phyloP scores from a whole-genome alignment of 2,329 filamentous ascomycete genomes.

The Sporothrix dimorphospora region DNA sequence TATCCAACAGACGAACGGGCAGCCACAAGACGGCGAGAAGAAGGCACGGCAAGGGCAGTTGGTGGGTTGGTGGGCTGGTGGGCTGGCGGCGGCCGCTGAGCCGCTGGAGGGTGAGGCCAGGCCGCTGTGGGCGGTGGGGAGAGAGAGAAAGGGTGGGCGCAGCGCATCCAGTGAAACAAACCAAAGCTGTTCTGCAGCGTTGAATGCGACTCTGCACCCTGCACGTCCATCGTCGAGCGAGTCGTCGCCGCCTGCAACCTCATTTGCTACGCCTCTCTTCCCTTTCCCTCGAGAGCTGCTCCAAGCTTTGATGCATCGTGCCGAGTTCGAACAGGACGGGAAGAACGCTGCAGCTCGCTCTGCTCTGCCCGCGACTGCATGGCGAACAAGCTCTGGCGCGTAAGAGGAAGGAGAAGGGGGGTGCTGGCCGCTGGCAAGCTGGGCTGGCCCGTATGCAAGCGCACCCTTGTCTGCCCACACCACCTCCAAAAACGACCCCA shows the following conservation, averaged over 20 bases:
- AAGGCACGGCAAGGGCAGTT: not conserved
- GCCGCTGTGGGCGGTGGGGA: not conserved
- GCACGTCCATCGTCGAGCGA: not conserved
- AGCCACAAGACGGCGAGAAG: not conserved
- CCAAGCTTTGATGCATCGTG: constrained; percentile 1
- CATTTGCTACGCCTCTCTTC: constrained; percentile 3
- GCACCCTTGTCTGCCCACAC: not conserved
- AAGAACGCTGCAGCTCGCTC: not conserved
- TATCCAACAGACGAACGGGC: not conserved
- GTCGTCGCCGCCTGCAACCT: constrained; percentile 2
- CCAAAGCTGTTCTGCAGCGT: not conserved
- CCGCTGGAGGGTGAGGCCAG: not conserved
- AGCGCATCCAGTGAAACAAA: constrained; percentile 4
- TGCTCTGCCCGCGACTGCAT: not conserved
- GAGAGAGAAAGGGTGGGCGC: constrained; percentile 13
- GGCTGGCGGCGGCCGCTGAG: no score
- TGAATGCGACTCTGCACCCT: constrained; percentile 16
- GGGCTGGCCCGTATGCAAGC: constrained; percentile 12
- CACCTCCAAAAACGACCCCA: not conserved
- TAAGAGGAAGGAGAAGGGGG: not conserved
- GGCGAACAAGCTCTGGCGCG: not conserved
- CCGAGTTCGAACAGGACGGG: not conserved
- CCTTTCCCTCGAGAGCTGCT: not conserved
- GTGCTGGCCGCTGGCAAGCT: not conserved
- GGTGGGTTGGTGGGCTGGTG: not conserved